Evolutionary conservation across 129 eudicot species (phyloP).

Genomic region (Chrysanthemum lavandulifolium): DNA sequence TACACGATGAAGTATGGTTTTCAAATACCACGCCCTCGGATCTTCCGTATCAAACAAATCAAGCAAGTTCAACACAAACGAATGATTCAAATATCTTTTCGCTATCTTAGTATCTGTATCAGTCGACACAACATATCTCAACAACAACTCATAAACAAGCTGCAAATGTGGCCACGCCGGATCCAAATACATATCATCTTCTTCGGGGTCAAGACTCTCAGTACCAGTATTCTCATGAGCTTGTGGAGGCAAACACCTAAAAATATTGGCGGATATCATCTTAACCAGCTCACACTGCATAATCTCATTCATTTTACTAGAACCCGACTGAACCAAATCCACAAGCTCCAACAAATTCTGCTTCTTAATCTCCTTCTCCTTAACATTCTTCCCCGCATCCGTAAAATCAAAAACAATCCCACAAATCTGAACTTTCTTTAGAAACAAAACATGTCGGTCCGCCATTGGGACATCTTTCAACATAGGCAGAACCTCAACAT

Average conservation of each 20-base stretch:
- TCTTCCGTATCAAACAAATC: constrained; percentile 61
- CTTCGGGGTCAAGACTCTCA: constrained; percentile 54
- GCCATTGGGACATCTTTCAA: constrained; percentile 54
- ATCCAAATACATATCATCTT: constrained; percentile 54
- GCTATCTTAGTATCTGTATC: constrained; percentile 63
- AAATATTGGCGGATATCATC: constrained; percentile 59
- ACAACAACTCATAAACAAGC: constrained; percentile 54
- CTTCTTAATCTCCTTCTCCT: constrained; percentile 66
- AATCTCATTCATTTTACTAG: constrained; percentile 63
- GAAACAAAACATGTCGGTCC: constrained; percentile 58
- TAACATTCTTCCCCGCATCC: constrained; percentile 37
- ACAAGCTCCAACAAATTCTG: constrained; percentile 57
- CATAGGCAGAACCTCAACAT: constrained; percentile 52
- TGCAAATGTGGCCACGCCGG: constrained; percentile 70
- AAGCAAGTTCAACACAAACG: constrained; percentile 53
- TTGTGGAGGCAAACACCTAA: constrained; percentile 64
- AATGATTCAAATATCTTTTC: constrained; percentile 53
- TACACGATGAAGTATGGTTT: constrained; percentile 62
- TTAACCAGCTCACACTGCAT: constrained; percentile 63
- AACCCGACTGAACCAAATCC: constrained; percentile 63
- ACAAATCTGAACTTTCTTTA: constrained; percentile 56
- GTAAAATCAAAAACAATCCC: constrained; percentile 52
- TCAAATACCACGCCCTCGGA: constrained; percentile 54
- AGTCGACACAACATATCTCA: constrained; percentile 55
- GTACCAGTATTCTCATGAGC: constrained; percentile 52